phyloP scores from a whole-genome alignment of 768 basidiomycete genomes.

The Porphyrellus cyaneotinctus region DNA sequence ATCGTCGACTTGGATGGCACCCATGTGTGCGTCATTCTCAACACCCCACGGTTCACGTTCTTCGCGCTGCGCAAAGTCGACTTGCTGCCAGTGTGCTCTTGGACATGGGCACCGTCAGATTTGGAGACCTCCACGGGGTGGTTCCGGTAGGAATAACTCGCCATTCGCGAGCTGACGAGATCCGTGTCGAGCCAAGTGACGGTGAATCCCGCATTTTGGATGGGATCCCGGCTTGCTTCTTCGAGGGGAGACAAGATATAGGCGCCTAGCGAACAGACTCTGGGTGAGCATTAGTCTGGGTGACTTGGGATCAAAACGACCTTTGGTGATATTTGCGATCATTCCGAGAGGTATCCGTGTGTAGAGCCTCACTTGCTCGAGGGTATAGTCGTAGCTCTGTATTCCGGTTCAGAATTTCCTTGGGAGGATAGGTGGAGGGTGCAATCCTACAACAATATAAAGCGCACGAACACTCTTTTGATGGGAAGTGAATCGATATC shows the following conservation, averaged over 20 bases:
- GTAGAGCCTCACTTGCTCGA: constrained; percentile 88
- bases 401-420: constrained; percentile 4
- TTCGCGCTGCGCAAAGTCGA: neutral
- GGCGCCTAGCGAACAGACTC: constrained; percentile 51
- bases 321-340: constrained; percentile 74
- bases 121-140: constrained; percentile 35
- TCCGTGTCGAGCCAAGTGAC: constrained; percentile 73
- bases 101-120: neutral
- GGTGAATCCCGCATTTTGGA: constrained; percentile 86
- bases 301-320: constrained; percentile 33
- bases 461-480: constrained; percentile 46
- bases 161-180: constrained; percentile 65
- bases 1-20: constrained; percentile 28
- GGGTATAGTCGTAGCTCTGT: constrained; percentile 89
- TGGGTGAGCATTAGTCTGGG: neutral
- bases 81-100: neutral
- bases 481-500: constrained; percentile 1
- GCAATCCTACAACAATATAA: constrained; percentile 67
- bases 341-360: constrained; percentile 85
- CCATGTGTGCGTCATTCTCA: constrained; percentile 26
- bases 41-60: constrained; percentile 17
- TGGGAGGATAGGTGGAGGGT: neutral
- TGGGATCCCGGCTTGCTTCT: constrained; percentile 82
- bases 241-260: constrained; percentile 94
- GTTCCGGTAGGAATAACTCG: constrained; percentile 86